Conservation (phyloP, 768 basidiomycete genomes). For the Harrya chromipes region DNA sequence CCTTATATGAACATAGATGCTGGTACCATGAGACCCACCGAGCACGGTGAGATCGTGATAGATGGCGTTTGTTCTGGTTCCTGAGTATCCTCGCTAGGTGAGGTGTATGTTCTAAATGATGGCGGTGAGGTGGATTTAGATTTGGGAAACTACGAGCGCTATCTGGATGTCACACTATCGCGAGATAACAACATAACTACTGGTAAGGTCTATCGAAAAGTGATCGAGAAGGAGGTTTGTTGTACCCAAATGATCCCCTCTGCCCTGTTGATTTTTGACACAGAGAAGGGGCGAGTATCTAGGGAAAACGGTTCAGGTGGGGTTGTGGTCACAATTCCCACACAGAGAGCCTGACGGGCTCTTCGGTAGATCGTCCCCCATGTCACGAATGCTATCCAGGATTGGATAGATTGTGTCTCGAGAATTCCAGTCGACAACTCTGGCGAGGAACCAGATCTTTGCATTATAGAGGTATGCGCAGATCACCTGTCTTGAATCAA, state of each 20-base stretch:
- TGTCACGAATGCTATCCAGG: constrained; percentile 94
- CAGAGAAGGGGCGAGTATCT: constrained; percentile 85
- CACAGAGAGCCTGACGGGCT: constrained; percentile 6
- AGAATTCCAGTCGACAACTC: constrained; percentile 94
- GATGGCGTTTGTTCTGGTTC: constrained; percentile 4
- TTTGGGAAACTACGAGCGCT: constrained; percentile 97
- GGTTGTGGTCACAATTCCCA: constrained; percentile 6
- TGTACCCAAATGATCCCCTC: background rate
- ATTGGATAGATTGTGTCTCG: constrained; percentile 96
- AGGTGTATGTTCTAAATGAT: constrained; percentile 97
- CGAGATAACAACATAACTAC: constrained; percentile 98
- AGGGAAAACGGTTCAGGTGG: constrained; percentile 94
- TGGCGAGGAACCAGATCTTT: constrained; percentile 90
- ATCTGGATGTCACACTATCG: constrained; percentile 90
- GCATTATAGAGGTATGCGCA: constrained; percentile 86
- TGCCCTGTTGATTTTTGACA: constrained; percentile 9
- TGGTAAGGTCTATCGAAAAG: constrained; percentile 95
- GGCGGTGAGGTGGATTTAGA: constrained; percentile 98
- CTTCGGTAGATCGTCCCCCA: constrained; percentile 82
- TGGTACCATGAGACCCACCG: constrained; percentile 97
- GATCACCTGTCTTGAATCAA: constrained; percentile 1
- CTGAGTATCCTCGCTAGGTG: constrained; percentile 51
- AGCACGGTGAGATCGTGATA: constrained; percentile 71
- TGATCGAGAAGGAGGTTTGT: constrained; percentile 94
- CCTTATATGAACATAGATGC: constrained; percentile 99